A percentile compares a stretch with the other conserved stretches of the same genome.
phyloP scores from a whole-genome alignment of 192 early-diverging fungal species.

The Paraglomus occultum region DNA sequence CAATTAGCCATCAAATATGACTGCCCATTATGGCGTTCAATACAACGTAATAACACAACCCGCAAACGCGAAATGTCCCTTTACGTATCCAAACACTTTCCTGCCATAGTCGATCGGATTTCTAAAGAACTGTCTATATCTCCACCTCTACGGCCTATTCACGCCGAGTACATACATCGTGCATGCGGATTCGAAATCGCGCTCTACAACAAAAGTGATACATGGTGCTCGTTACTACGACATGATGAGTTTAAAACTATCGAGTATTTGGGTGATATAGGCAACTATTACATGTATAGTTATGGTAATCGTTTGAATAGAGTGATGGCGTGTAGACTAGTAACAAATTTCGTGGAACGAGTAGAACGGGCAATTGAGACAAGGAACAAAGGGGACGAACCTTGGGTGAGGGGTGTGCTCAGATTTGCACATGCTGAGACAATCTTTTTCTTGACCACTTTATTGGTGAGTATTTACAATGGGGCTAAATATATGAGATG shows the following conservation, averaged over 20 bases:
- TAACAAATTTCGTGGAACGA: neutral
- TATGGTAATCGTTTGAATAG: constrained; percentile 19
- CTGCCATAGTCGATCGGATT: neutral
- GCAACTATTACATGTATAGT: constrained; percentile 11
- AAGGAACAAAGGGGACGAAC: neutral
- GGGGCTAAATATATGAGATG: too few species aligned
- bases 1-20: constrained; percentile 19
- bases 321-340: constrained; percentile 12
- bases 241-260: constrained; percentile 14
- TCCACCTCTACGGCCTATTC: constrained; percentile 2
- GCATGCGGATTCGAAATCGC: constrained; percentile 10
- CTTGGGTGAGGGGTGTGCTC: neutral
- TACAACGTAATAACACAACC: neutral
- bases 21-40: constrained; percentile 15
- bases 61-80: neutral
- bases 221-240: constrained; percentile 21
- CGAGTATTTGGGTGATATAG: constrained; percentile 21
- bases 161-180: constrained; percentile 16
- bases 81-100: neutral
- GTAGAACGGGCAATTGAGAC: neutral
- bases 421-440: constrained; percentile 28
- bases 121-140: neutral
- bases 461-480: neutral
- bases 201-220: neutral
- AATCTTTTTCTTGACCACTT: constrained; percentile 4